These are phyloP conservation scores for Sporothrix pseudoabietina DNA, from an alignment of 2,329 filamentous ascomycete genomes.

Conservation along the genomic window DNA sequence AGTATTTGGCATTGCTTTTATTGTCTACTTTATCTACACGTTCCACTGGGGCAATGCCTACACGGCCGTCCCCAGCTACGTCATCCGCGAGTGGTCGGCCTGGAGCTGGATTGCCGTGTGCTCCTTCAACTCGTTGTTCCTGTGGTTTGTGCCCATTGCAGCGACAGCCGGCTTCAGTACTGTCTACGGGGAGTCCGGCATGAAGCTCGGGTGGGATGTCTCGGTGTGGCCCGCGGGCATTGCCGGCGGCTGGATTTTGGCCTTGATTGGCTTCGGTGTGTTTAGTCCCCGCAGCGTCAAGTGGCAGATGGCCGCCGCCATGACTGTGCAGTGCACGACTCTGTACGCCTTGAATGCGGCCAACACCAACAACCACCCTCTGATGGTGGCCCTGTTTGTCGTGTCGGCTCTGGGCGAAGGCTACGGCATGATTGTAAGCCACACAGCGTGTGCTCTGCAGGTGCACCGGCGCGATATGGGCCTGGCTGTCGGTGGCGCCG, in stretches of 20 bases:
- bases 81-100: not conserved
- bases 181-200: not conserved
- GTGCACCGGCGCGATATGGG: not conserved
- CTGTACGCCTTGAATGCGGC: not conserved
- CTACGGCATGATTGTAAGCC: not conserved
- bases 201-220: conserved; percentile 1
- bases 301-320: conserved; percentile 9
- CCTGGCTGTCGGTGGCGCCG: not conserved
- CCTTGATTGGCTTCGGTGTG: not conserved
- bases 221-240: not conserved
- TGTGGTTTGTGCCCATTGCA: not conserved
- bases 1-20: not conserved
- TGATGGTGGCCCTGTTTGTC: not conserved
- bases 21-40: not conserved
- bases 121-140: not conserved
- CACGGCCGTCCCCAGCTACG: not conserved
- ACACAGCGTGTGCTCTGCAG: not conserved
- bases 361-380: not conserved
- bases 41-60: not conserved
- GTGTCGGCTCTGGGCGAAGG: not conserved
- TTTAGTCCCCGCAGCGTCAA: not conserved
- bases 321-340: not conserved
- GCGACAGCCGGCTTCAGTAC: not conserved
- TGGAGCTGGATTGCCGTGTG: conserved; percentile 7
- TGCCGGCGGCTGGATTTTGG: not conserved